Base-by-base conservation (phyloP, 805 yeast genomes). In the Yamadazyma akitaensis region DNA sequence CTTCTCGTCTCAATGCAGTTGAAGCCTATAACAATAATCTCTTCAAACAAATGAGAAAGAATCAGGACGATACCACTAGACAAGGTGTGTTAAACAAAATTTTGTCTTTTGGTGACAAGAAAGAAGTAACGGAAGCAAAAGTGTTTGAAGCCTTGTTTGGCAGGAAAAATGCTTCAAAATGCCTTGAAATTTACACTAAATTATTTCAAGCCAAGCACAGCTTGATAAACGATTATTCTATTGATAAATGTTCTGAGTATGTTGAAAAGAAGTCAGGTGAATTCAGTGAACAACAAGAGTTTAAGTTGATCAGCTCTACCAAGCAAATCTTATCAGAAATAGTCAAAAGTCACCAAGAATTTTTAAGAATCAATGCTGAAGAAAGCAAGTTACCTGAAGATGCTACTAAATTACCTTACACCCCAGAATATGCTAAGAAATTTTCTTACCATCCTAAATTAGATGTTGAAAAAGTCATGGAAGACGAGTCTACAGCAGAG, bases 401-500 rank as follows among this genome's bases (percentile, higher is more conserved):
- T 31, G 43, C 62, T 16, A 55, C 54, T 26, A 37, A 57, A 28
- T 38, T 62, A 28, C 69, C 73, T 12, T 70, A 54, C 55, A 47
- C 64, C 36, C 48, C 66, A 7, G 46, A 53, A 26, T 69, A 58
- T 45, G 64, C 61, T 24, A 45, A 54, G 32, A 58, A 58, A 17
- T 51, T 68, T 45, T 49, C 40, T 44, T 77, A 35, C 61, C 77
- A 54, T 54, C 59, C 51, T 51, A 49, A 72, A 37, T 63, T 72
- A 50, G 63, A 79, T 45, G 63, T 68, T 37, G 77, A 77, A 8
- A 75, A 72, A 18, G 61, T 80, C 7, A 42, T 61, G 26, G 85
- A 80, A 58, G 73, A 79, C 50, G 85, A 80, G 55, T 48, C 72
- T 14, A 58, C 61, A 39, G 76, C 80, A 6, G 62, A 64, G 26